phyloP scores from a whole-genome alignment of 164 flowering plant species.

The Vitis vinifera region DNA sequence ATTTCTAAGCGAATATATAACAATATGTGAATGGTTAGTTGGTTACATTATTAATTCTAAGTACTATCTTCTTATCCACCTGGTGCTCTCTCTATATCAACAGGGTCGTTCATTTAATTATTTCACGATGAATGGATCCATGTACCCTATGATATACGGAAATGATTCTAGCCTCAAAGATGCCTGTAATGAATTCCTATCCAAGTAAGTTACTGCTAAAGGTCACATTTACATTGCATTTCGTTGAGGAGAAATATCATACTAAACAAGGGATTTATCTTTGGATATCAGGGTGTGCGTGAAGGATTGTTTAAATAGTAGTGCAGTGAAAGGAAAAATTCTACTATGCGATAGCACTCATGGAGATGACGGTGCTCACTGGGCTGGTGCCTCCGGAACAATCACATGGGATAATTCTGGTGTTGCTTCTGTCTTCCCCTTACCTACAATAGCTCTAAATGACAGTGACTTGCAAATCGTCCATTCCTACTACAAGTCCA shows the following conservation, averaged over 20 bases:
- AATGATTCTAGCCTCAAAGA: background rate
- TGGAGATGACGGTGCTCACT: background rate
- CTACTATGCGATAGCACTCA: conserved; percentile 8
- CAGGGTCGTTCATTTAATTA: conserved; percentile 30
- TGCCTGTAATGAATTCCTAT: too few species aligned
- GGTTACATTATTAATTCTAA: background rate
- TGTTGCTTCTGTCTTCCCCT: background rate
- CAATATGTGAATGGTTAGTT: too few species aligned
- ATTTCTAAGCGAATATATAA: too few species aligned
- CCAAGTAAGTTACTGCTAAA: too few species aligned
- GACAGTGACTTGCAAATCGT: background rate
- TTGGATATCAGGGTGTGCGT: conserved; percentile 9
- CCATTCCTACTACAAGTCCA: conserved; percentile 12
- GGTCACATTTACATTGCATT: background rate
- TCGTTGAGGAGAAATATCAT: background rate
- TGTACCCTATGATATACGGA: conserved; percentile 16
- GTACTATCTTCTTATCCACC: background rate
- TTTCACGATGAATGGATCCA: conserved; percentile 8
- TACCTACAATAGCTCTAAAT: conserved; percentile 6
- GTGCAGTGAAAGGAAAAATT: conserved; percentile 30
- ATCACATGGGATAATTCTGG: background rate
- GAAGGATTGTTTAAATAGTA: conserved; percentile 6
- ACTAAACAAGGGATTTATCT: too few species aligned
- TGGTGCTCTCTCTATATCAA: background rate
- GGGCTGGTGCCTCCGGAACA: conserved; percentile 21